Evolutionary conservation across 108 stramenopile genomes (phyloP), one percentile per base, ranked within the genome.

Genomic region (Chaetoceros tenuissimus): DNA sequence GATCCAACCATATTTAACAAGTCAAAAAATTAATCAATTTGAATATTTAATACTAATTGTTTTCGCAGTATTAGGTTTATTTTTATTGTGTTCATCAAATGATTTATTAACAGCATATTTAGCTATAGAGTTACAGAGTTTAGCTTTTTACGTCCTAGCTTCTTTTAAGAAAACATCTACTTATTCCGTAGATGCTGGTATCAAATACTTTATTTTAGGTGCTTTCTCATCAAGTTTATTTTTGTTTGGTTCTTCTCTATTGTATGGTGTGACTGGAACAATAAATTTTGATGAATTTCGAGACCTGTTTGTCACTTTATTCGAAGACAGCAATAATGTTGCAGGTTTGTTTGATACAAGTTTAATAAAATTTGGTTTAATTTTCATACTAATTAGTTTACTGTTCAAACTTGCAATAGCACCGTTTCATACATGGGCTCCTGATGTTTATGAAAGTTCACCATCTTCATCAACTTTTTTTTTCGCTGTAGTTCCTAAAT

Each of bases 91-190:
- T 59, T 46, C 57, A 18, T 44, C 57, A 3, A 59, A 59, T 46
- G 57, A 59, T 59, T 59, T 59, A 46, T 28, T 59, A 46, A 59
- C 57, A 10, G 45, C 57, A 8, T 59, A 59, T 59, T 59, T 59
- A 46, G 57, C 57, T 18, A 59, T 59, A 17, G 57, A 59, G 28
- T 46, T 59, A 46, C 57, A 59, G 46, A 59, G 57, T 59, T 59
- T 59, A 46, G 5, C 57, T 8, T 48, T 59, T 59, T 59, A 59
- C 46, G 17, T 59, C 5, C 28, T 59, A 59, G 45, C 57, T 20
- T 40, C 57, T 17, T 59, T 48, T 59, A 51, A 51, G 16, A 51
- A 51, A 26, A 51, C 5, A 5, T 40, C 34, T 40, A 40, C 34
- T 5, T 40, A 40, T 13, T 40, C 34, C 13, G 34, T 40, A 5